Base-by-base conservation (phyloP, 2,329 filamentous ascomycete species). In the Apiospora koreana region DNA sequence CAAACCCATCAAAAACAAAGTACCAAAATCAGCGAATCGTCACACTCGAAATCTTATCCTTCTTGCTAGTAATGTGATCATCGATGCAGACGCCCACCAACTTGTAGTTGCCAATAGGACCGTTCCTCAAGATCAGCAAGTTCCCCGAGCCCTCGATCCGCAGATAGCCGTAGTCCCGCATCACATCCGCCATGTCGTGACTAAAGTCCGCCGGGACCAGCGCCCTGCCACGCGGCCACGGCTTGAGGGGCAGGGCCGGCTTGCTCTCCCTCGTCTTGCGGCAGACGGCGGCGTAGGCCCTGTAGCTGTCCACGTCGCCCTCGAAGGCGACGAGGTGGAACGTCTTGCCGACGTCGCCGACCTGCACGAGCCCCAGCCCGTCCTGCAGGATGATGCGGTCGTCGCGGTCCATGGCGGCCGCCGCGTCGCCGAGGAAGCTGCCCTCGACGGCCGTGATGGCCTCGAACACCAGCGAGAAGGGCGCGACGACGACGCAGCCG, bases 381-480 rank as follows among this genome's bases (percentile, higher is more conserved):
- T 77, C 76, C 18, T 71, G 71, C 38, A 76, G 67, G 2, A 64
- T 65, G 42, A 77, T 76, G 5, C 76, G 54, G 48, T 69, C 70
- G 45, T 76, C 73, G 1, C 42, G 10, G 65, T 74, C 74, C 43
- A 72, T 25, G n/a, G 21, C 25, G 14, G 46, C 71, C 2, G 46
- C 46, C 2, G 46, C 48, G 41, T 66, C 65, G 45, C 76, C 75
- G n/a, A 77, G 72, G 9, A 71, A 73, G 67, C 72, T 72, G 4
- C 73, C 73, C 14, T 74, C 77, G 7, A 79, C 77, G 65, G 77
- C 76, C 42, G 78, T 70, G 21, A 79, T 76, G 14, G 96, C 96
- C 83, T 97, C 95, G 77, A 97, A 97, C 75, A 98, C 95, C 71
- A 97, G 90, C 35, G 97, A 86, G 48, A 91, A 77, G 2, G 76